A percentile compares a stretch with the other conserved stretches of the same genome.
Evolutionary conservation across 257 asterid species (phyloP).

Genomic region (Scutellaria minor): DNA sequence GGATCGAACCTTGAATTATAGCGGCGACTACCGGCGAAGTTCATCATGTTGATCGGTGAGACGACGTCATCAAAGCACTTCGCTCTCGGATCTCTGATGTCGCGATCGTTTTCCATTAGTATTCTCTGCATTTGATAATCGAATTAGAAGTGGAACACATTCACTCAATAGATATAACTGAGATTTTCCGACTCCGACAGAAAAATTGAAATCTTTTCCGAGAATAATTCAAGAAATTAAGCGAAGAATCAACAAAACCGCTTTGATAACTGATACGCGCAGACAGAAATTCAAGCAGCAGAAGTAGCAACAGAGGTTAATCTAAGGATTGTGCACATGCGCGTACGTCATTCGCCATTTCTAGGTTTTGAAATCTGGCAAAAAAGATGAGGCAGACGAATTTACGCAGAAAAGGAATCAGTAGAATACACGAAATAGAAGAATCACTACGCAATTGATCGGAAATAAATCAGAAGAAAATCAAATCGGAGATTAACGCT

Average conservation of each 20-base stretch:
- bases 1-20: conserved; percentile 53
- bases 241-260: conserved; percentile 13
- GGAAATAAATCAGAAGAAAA: conserved; percentile 5
- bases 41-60: conserved; percentile 44
- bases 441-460: conserved; percentile 10
- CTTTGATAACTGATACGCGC: neutral
- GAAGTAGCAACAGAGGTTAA: conserved; percentile 5
- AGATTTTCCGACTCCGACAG: conserved; percentile 8
- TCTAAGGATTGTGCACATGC: conserved; percentile 9
- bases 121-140: conserved; percentile 42
- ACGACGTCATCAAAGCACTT: conserved; percentile 43
- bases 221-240: conserved; percentile 10
- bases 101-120: conserved; percentile 54
- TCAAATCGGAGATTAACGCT: neutral
- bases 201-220: conserved; percentile 29
- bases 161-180: conserved; percentile 2
- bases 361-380: conserved; percentile 29
- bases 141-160: conserved; percentile 17
- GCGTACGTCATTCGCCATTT: conserved; percentile 30
- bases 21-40: conserved; percentile 42
- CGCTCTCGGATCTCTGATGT: conserved; percentile 43
- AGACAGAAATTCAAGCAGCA: conserved; percentile 25
- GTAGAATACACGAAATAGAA: neutral
- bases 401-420: conserved; percentile 6
- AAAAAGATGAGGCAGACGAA: conserved; percentile 7